Base-by-base conservation (phyloP, 2,329 filamentous ascomycete genomes). In the Didymella sp. region DNA sequence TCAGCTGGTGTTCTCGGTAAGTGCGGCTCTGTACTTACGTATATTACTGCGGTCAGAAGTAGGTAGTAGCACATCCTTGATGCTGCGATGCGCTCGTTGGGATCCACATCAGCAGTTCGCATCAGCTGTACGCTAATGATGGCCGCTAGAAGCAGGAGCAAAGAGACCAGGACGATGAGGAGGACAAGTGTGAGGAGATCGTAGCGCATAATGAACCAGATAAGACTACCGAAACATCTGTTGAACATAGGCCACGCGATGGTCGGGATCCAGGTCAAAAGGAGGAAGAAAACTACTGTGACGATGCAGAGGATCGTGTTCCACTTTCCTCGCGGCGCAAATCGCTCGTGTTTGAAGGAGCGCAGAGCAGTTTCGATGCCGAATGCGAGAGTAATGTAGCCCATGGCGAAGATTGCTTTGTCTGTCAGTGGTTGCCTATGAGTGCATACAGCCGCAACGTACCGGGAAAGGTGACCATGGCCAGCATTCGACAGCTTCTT, bases 1-100 rank as follows among this genome's bases (percentile, higher is more conserved):
- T 63, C 55, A 69, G 55, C 22, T 33, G 11, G 13, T n/a, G 6
- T 21, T 37, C 19, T 22, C 7, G n/a, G 6, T 3, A 1, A n/a
- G 17, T 7, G 5, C n/a, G 6, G 17, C 24, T 38, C 28, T 40
- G 40, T 66, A 89, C 87, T 71, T 58, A 78, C 70, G 82, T 85
- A 51, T 81, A 85, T 45, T 84, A 76, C 73, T 51, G 86, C 76
- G 15, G 81, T 85, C 49, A 88, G 71, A 1, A 81, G 73, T 60
- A 89, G 77, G 69, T 88, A 90, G 70, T 88, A 90, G 11, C 89
- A 84, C 85, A 90, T 89, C 58, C 86, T 81, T 6, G 87, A 89
- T 4, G 88, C 87, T 30, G 85, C 80, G 55, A 86, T 81, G 43
- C 88, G 79, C 71, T 90, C 85, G 15, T 82, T 79, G 19, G 81